These are phyloP conservation scores for Silene latifolia DNA, from an alignment of 148 eudicot genomes.

Conservation along the genomic window DNA sequence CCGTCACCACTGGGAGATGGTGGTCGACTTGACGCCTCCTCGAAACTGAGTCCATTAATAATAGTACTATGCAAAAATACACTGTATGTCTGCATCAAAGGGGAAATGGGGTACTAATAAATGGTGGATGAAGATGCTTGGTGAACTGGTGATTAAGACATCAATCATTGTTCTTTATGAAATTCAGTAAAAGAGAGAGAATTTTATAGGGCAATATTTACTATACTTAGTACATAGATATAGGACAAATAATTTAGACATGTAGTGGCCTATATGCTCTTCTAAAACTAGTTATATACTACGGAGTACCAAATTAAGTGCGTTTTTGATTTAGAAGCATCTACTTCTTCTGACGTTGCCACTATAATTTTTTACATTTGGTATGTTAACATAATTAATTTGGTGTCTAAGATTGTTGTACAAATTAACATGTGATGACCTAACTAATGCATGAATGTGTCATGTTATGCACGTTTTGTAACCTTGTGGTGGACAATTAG, in stretches of 20 bases:
- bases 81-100: not conserved
- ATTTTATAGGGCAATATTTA: no score
- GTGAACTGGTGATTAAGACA: conserved; percentile 1
- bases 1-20: no score
- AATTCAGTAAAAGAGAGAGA: no score
- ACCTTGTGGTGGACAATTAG: not conserved
- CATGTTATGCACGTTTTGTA: not conserved
- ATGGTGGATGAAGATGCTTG: not conserved
- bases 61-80: not conserved
- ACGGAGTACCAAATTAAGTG: not conserved
- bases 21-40: no score
- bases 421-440: conserved; percentile 1
- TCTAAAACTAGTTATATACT: conserved; percentile 8
- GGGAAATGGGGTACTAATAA: not conserved
- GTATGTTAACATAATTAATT: not conserved
- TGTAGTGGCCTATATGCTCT: conserved; percentile 7
- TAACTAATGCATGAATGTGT: not conserved
- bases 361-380: not conserved
- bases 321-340: conserved; percentile 10
- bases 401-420: conserved; percentile 4
- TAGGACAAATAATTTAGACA: not conserved
- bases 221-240: not conserved
- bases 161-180: not conserved
- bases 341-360: not conserved
- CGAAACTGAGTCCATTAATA: no score